Evolutionary conservation across 2,329 filamentous ascomycete genomes (phyloP), one percentile per base, ranked within the genome.

Genomic region (Colletotrichum sp.): DNA sequence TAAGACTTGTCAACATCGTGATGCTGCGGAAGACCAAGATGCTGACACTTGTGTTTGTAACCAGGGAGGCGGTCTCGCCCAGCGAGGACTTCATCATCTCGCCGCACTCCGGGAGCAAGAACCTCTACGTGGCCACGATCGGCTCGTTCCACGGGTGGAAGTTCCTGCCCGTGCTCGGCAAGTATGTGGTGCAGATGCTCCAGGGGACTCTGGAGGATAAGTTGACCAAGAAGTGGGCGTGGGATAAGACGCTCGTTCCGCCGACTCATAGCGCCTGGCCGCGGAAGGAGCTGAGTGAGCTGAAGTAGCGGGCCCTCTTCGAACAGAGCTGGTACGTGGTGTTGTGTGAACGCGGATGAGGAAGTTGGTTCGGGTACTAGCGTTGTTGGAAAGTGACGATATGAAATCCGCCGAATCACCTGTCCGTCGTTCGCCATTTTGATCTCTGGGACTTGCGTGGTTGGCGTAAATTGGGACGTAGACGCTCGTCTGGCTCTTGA

Each of bases 1-100:
- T 91, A 7, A 3, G 15, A 0, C 32, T 39, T 13, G 2, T 21
- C 5, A 7, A 24, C 1, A 15, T 7, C 15, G 12, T 21, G 18
- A 16, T 57, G 52, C 12, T 9, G 7, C 6, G 1, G 18, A 0
- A 0, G 57, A 30, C 0, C 13, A 13, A 9, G 3, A 28, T 26
- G 26, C 59, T 61, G 18, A 61, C 3, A 61, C 3, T 1, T 18
- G 55, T 6, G 6, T 48, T 48, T 12, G 10, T 5, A 3, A 34
- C 3, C n/a, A 72, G 75, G 79, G 79, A 78, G 75, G 80, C 70
- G 0, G 70, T 72, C 4, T 66, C 63, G 7, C 70, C 70, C 9
- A 72, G 70, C 16, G 61, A 72, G 24, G 70, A 72, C 61, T 72
- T 67, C n/a, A 60, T 72, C 30, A 67, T 72, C 70, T 72, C 63